Evolutionary conservation across 148 eudicot species (phyloP), one percentile per base, ranked within the genome.

Genomic region (Silene uniflora): DNA sequence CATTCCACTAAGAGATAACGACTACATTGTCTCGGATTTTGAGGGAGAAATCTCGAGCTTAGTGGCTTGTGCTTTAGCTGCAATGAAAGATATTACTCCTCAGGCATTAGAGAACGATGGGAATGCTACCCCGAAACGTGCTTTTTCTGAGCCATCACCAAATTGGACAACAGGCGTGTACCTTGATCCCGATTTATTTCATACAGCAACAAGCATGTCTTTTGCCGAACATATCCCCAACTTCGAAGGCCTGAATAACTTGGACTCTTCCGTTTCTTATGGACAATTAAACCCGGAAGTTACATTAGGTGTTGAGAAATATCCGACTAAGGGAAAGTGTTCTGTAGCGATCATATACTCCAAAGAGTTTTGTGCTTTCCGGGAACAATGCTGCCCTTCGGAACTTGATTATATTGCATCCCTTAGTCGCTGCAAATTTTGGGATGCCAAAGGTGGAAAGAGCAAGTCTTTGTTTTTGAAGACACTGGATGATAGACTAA

Each of bases 361-460:
- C 44, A 77, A 78, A 73, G 84, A 88, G 72, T 95, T 95, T 69
- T 89, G 85, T 58, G 84, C 79, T 65, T 85, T 95, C 71, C 88
- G 97, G 44, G 77, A 77, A 73, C 84, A 80, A 64, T 95, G 92
- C 79, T 92, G 96, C 73, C 90, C 92, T 14, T 92, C 97, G 3
- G 98, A 95, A 77, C 78, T 88, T 64, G 91, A 89, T 84, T 95
- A 89, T 79, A 92, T 95, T 67, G 87, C 97, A 79, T 95, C 98
- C 49, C 82, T 95, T 39, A 89, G 97, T 85, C 96, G 97, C 27
- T 92, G 98, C 80, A 90, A 79, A 85, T 79, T 78, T 74, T 95
- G 98, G 98, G 92, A 95, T 78, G 97, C 98, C 32, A 92, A 95
- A 84, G 98, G 98, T 80, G 98, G 98, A 39, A 95, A 95, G 85